Percentiles rank a stretch among this genome's conserved stretches.
Evolutionary conservation across 257 asterid genomes (phyloP).

Genomic region (Ehretia macrophylla): DNA sequence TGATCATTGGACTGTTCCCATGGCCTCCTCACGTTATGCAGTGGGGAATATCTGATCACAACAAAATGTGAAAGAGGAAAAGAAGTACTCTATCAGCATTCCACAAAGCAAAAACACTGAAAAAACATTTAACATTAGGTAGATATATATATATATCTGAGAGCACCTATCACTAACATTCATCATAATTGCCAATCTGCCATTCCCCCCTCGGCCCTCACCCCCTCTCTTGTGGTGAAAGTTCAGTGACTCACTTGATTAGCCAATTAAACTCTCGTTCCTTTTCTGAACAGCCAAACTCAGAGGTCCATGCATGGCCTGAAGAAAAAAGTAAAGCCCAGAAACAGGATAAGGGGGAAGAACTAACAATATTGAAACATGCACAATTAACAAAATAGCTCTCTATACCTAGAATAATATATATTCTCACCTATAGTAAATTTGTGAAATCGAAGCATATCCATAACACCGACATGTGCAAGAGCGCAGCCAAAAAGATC

Average conservation of each 20-base stretch:
- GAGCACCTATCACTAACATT: no score
- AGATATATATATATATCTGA: no score
- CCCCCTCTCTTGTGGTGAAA: background rate
- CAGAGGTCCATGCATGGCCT: slow-evolving; percentile 99
- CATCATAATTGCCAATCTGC: no score
- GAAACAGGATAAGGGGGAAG: background rate
- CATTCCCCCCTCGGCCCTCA: no score
- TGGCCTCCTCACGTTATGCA: slow-evolving; percentile 89
- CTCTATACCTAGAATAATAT: no score
- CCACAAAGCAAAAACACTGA: background rate
- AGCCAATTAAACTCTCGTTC: slow-evolving; percentile 91
- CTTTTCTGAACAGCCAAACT: slow-evolving; percentile 90
- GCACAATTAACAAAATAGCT: slow-evolving; percentile 2
- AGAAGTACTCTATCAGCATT: background rate
- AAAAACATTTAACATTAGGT: no score
- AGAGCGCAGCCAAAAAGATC: slow-evolving; percentile 97
- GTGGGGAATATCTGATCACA: slow-evolving; percentile 84
- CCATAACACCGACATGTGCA: slow-evolving; percentile 99
- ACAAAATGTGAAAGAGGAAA: background rate
- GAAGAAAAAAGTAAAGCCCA: slow-evolving; percentile 9
- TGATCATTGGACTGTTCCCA: slow-evolving; percentile 59
- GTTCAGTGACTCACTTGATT: slow-evolving; percentile 55
- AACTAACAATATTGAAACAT: background rate
- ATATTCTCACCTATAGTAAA: slow-evolving; percentile 76
- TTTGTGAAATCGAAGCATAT: slow-evolving; percentile 97